Evolutionary conservation across 345 rosid species (phyloP).

Genomic region (Brassica carinata): DNA sequence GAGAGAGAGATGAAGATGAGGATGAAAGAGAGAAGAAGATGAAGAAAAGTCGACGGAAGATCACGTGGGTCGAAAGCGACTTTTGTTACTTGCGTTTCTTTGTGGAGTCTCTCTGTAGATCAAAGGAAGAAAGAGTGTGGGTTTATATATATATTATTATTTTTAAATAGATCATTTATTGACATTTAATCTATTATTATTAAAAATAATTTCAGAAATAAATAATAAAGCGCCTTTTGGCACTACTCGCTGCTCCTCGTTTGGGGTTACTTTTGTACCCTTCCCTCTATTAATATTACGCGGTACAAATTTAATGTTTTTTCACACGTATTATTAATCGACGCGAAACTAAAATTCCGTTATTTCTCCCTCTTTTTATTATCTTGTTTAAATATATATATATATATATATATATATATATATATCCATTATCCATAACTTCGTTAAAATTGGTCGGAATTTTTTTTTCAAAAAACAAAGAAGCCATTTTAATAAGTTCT

Average conservation of each 20-base stretch:
- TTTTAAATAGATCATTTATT: slow-evolving; percentile 21
- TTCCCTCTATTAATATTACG: slow-evolving; percentile 16
- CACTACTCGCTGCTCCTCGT: slow-evolving; percentile 32
- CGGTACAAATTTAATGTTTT: slow-evolving; percentile 28
- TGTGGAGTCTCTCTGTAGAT: slow-evolving; percentile 43
- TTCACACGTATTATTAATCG: slow-evolving; percentile 27
- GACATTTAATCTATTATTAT: not conserved
- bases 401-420: too few relatives aligned
- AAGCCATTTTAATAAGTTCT: not conserved
- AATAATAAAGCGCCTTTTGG: slow-evolving; percentile 36
- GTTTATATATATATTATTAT: not conserved
- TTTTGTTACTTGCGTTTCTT: slow-evolving; percentile 37
- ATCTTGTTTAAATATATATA: not conserved
- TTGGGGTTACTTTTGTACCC: slow-evolving; percentile 17
- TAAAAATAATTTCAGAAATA: not conserved
- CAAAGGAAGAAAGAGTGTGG: slow-evolving; percentile 14
- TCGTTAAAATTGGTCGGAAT: not conserved
- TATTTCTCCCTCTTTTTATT: not conserved
- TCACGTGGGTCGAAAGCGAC: slow-evolving; percentile 45
- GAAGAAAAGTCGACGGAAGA: slow-evolving; percentile 42
- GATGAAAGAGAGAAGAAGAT: slow-evolving; percentile 18
- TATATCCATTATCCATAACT: slow-evolving; percentile 17
- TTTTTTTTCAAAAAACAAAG: not conserved
- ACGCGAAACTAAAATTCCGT: slow-evolving; percentile 26
- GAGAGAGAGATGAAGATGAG: slow-evolving; percentile 4